Evolutionary conservation across 768 basidiomycete species (phyloP).

Genomic region (Pleurotus cornucopiae): DNA sequence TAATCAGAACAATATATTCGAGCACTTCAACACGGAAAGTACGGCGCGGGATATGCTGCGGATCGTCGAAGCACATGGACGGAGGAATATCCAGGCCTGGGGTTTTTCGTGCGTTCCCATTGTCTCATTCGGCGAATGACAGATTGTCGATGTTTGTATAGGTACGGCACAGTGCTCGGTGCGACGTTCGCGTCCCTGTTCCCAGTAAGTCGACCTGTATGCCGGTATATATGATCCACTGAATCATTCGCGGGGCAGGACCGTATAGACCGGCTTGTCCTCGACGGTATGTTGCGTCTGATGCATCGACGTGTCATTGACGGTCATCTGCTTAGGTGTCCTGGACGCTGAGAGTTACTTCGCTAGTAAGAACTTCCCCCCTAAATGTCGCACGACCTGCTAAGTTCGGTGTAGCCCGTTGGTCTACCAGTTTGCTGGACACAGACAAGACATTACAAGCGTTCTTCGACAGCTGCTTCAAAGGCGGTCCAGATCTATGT

Average conservation of each 20-base stretch:
- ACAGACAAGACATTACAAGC: slow-evolving; percentile 17
- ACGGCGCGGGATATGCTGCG: slow-evolving; percentile 34
- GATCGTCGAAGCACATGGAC: slow-evolving; percentile 27
- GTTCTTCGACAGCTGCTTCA: slow-evolving; percentile 18
- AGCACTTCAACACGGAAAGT: slow-evolving; percentile 32
- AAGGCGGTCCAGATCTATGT: slow-evolving; percentile 16
- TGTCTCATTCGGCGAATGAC: not conserved
- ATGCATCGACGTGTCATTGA: not conserved
- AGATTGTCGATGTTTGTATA: slow-evolving; percentile 9
- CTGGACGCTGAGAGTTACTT: slow-evolving; percentile 22
- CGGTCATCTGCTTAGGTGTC: slow-evolving; percentile 12
- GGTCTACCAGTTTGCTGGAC: slow-evolving; percentile 6
- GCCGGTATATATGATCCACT: not conserved
- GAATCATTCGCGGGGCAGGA: slow-evolving; percentile 14
- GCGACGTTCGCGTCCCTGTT: slow-evolving; percentile 29
- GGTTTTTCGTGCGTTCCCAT: slow-evolving; percentile 20
- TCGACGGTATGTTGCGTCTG: slow-evolving; percentile 21
- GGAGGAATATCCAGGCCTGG: slow-evolving; percentile 27
- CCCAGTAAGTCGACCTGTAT: slow-evolving; percentile 18
- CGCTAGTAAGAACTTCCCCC: slow-evolving; percentile 12
- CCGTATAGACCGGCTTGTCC: slow-evolving; percentile 25
- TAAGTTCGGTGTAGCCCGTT: not conserved
- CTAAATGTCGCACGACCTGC: not conserved
- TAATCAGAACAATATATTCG: slow-evolving; percentile 21
- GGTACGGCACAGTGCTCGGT: slow-evolving; percentile 24